Evolutionary conservation across 805 yeast genomes (phyloP).

Genomic region (Novakomyces olei): DNA sequence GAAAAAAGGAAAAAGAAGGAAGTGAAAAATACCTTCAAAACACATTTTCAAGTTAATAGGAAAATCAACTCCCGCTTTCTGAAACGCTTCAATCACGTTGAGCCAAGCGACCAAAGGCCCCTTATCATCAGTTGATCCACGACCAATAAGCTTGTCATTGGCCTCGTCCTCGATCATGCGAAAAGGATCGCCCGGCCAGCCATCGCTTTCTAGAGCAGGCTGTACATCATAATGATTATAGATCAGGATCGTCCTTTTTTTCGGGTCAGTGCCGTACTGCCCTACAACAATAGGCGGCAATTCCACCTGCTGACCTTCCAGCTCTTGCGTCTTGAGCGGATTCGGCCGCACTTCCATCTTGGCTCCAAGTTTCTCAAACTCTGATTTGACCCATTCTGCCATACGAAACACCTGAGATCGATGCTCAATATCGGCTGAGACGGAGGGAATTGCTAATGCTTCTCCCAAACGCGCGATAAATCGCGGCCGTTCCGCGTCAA

Average conservation of each 20-base stretch:
- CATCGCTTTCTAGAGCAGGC: constrained; percentile 81
- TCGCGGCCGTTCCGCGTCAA: not conserved
- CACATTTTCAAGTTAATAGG: constrained; percentile 86
- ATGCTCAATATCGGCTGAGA: constrained; percentile 69
- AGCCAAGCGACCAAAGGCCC: constrained; percentile 98
- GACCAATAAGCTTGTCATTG: constrained; percentile 54
- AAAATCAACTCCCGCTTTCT: constrained; percentile 56
- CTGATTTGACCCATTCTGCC: constrained; percentile 57
- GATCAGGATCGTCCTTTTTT: constrained; percentile 68
- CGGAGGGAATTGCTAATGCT: constrained; percentile 91
- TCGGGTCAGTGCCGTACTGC: constrained; percentile 59
- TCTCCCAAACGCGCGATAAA: constrained; percentile 39
- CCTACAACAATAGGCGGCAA: constrained; percentile 93
- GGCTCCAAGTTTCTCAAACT: constrained; percentile 55
- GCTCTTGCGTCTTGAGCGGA: constrained; percentile 61
- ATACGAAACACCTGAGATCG: constrained; percentile 72
- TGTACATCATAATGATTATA: constrained; percentile 98
- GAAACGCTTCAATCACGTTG: constrained; percentile 78
- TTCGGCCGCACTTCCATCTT: constrained; percentile 51
- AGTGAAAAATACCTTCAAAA: no score
- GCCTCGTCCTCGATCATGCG: constrained; percentile 37
- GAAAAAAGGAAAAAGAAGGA: no score
- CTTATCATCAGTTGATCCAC: constrained; percentile 94
- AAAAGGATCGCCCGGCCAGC: constrained; percentile 92
- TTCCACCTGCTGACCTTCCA: constrained; percentile 32